Evolutionary conservation across 345 rosid genomes (phyloP), one percentile per base, ranked within the genome.

Genomic region (Hypericum androsaemum): DNA sequence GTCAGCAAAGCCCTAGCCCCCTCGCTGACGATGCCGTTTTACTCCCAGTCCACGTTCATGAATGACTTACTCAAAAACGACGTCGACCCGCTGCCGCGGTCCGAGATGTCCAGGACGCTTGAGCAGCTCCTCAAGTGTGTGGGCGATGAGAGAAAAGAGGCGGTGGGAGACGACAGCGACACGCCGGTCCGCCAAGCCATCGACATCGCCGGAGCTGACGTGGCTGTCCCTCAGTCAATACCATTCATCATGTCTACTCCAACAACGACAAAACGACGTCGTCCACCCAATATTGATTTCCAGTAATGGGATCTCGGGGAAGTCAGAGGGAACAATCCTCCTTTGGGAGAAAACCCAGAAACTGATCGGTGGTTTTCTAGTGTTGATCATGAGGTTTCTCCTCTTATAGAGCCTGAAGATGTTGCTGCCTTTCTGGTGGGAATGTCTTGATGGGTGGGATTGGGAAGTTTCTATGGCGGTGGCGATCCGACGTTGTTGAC

Each of bases 401-500:
- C 98, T 73, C 71, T 92, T 96, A 51, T 92, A 88, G 14, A 92
- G 95, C 64, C 85, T 88, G 80, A 78, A 88, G 63, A 65, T 80
- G 85, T 41, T 74, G 81, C 32, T 22, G 32, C 32, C 32, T 22
- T 22, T 22, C 4, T 4, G 32, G 4, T 1, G 32, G 32, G 32
- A 22, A 22, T 1, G 73, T 57, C 69, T 71, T 13, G 71, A 66
- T 10, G 70, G 73, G 59, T 59, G 71, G 49, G 73, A 50, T 47
- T 74, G 63, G 50, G 50, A 46, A 46, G 22, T 46, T 22, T 22
- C 32, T 22, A 4, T 46, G 32, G 28, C 12, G 50, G 9, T 46
- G 49, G 8, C n/a, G n/a, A n/a, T n/a, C n/a, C n/a, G n/a, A n/a
- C n/a, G n/a, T n/a, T n/a, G n/a, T n/a, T n/a, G n/a, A n/a, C n/a